Evolutionary conservation across 2,329 filamentous ascomycete genomes (phyloP), one percentile per base, ranked within the genome.

Genomic region (Alternaria consortialis): DNA sequence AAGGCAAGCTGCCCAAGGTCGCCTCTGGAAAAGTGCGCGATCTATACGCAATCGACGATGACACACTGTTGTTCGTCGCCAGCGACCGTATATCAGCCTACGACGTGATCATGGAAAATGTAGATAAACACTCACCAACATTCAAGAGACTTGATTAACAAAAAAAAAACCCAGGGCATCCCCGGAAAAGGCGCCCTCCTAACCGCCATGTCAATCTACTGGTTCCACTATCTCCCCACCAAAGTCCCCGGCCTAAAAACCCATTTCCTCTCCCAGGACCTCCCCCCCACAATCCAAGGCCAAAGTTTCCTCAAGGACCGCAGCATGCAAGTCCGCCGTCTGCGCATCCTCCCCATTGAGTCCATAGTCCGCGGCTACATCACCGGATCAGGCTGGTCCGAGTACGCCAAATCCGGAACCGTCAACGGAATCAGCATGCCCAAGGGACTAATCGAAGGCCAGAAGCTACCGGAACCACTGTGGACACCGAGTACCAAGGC

Each of bases 71-170:
- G 58, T 94, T 97, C 76, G 88, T 94, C 56, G 90, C 92, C 25
- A 91, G 92, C 13, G 94, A 97, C 82, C 90, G 95, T 68, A 95
- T 97, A 78, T 97, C 93, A 25, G 95, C 95, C 57, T 98, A 94
- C 84, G 94, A 98, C 85, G 93, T 96, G 70, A 88, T 97, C 70
- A 89, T 97, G 85, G 82, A 87, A 72, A 97, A 95, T 80, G 88
- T 89, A 77, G 74, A 80, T 71, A 5, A n/a, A 50, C 6, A 25
- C 15, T n/a, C n/a, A 23, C 15, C 6, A 11, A 17, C n/a, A 3
- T 1, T 6, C 39, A 23, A 25, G 6, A 25, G 15, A 4, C 5
- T 25, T 23, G 20, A 7, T 25, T 46, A n/a, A 39, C 36, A 55
- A n/a, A 55, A 58, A 25, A 39, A 15, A 20, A 39, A 29, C 59